Percentiles rank a stretch among this genome's conserved stretches.
These are phyloP conservation scores for Pseudogymnoascus sp. DNA, from an alignment of 2,329 filamentous ascomycete species.

Conservation along the genomic window DNA sequence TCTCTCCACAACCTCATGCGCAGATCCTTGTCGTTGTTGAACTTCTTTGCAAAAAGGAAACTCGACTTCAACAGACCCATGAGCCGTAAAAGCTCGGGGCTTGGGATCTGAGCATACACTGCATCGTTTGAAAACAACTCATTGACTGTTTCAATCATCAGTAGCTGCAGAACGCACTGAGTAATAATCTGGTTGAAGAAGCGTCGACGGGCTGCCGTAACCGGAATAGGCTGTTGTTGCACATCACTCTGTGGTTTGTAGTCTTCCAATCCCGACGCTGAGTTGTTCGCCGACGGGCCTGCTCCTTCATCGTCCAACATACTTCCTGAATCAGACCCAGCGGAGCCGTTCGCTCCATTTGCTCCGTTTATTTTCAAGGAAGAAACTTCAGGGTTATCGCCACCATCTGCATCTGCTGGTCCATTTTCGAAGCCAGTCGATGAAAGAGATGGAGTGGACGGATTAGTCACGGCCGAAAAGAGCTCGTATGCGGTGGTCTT, in stretches of 20 bases:
- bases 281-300: constrained; percentile 20
- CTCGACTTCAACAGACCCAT: constrained; percentile 94
- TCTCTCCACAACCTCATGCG: constrained; percentile 92
- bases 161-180: constrained; percentile 89
- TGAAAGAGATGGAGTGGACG: constrained; percentile 41
- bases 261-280: constrained; percentile 52
- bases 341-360: constrained; percentile 36
- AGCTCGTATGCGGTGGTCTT: constrained; percentile 90
- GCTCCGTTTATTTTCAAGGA: constrained; percentile 54
- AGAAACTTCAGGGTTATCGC: constrained; percentile 28
- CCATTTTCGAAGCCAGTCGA: constrained; percentile 48
- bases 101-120: constrained; percentile 90
- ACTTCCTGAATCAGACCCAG: constrained; percentile 25
- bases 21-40: constrained; percentile 96
- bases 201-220: constrained; percentile 83
- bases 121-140: constrained; percentile 97
- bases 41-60: constrained; percentile 92
- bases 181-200: constrained; percentile 99
- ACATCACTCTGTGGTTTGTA: constrained; percentile 71
- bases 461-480: constrained; percentile 69
- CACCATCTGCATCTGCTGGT: constrained; percentile 16
- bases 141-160: constrained; percentile 99
- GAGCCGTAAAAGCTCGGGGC: constrained; percentile 75
- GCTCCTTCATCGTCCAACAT: constrained; percentile 26
- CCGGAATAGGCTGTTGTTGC: constrained; percentile 82